Base-by-base conservation (phyloP, 2,329 filamentous ascomycete genomes). In the Alternaria angustiovoidea region DNA sequence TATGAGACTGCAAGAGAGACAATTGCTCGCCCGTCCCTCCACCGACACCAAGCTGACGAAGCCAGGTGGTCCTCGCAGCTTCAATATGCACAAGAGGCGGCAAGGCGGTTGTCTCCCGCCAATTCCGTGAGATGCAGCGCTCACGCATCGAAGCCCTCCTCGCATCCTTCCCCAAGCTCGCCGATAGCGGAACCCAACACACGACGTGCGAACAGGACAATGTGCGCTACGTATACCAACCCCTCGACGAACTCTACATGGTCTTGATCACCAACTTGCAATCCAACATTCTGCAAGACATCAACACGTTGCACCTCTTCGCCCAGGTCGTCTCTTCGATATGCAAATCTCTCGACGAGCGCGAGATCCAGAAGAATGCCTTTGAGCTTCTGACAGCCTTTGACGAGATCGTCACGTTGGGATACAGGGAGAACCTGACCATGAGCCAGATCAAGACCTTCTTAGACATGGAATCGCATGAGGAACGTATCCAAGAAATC, bases 151-250 rank as follows among this genome's bases (percentile, higher is more conserved):
- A 99, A 85, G 95, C 92, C 57, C 89, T 99, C 58, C 90, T 99
- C 58, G 95, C 96, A 67, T 96, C 94, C 9, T 97, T 99, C 78
- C 96, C 95, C 57, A 99, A 99, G 83, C 91, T 98, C 59, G 94
- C 95, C 75, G 94, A 97, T 80, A 93, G 92, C 64, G 92, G 94
- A 63, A 97, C 93, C 53, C 95, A 99, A 81, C 95, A 99, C 81
- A 99, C 95, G 28, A 99, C 92, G 6, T 94, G 98, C 74, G 95
- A 99, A 82, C 94, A 98, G 82, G 96, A 99, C 84, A 98, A 97
- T 84, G 95, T 99, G 76, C 94, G 95, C 83, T 99, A 97, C 78
- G 95, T 99, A 60, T 99, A 99, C 85, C 95, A 99, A 80, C 96
- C 95, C 62, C 87, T 99, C 67, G 96, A 99, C 82, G 96, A 99